These are phyloP conservation scores for Ogataea ganodermae DNA, from an alignment of 805 yeast species.

Conservation along the genomic window DNA sequence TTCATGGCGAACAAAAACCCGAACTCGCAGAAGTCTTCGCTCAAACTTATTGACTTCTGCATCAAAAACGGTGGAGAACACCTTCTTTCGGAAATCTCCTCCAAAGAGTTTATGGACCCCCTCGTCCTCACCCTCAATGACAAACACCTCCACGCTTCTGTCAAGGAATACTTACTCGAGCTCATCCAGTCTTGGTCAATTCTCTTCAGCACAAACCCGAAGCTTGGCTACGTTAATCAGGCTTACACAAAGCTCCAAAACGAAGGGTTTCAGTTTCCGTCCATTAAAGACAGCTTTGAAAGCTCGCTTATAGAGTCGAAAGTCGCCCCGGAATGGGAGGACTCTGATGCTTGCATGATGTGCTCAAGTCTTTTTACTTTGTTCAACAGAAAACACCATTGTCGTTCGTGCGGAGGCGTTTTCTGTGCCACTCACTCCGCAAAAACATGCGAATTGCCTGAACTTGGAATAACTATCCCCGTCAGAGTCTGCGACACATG, in stretches of 20 bases:
- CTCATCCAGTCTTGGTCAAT: conserved; percentile 76
- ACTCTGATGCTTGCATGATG: conserved; percentile 92
- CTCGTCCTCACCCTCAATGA: conserved; percentile 48
- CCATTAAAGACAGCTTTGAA: conserved; percentile 39
- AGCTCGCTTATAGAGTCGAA: conserved; percentile 74
- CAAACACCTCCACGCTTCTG: conserved; percentile 44
- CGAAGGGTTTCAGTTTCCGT: conserved; percentile 72
- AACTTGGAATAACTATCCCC: conserved; percentile 81
- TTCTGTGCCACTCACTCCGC: conserved; percentile 86
- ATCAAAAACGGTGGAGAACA: conserved; percentile 92
- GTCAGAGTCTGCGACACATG: conserved; percentile 96
- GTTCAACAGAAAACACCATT: conserved; percentile 91
- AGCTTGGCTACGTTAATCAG: conserved; percentile 62
- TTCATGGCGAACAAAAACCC: conserved; percentile 66
- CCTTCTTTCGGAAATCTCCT: conserved; percentile 74
- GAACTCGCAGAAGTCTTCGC: conserved; percentile 70
- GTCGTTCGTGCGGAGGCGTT: conserved; percentile 96
- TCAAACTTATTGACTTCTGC: conserved; percentile 81
- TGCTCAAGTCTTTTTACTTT: conserved; percentile 80
- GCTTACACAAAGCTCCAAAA: conserved; percentile 58
- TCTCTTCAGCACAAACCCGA: conserved; percentile 68
- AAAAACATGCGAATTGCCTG: conserved; percentile 68
- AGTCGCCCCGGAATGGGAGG: conserved; percentile 98
- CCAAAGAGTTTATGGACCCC: conserved; percentile 85
- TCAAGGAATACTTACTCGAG: conserved; percentile 60